Evolutionary conservation across 2,329 filamentous ascomycete species (phyloP).

Genomic region (Calonectria pseudoturangicola): DNA sequence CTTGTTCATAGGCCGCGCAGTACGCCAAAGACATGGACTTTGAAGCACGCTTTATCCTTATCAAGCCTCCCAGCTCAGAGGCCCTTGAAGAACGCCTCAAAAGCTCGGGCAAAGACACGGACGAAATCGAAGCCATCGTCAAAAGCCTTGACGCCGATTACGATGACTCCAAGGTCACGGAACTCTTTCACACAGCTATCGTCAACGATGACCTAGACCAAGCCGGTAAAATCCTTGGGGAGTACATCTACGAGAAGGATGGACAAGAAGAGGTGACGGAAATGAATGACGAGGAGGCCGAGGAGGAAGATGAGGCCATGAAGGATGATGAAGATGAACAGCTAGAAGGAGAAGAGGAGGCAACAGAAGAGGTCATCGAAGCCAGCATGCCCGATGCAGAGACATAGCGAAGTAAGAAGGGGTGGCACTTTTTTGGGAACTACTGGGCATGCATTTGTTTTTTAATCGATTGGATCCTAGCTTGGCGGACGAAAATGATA

Average conservation of each 20-base stretch:
- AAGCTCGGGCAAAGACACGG: constrained; percentile 51
- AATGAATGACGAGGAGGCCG: constrained; percentile 34
- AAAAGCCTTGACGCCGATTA: constrained; percentile 49
- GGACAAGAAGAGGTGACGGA: constrained; percentile 25
- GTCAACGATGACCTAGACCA: constrained; percentile 53
- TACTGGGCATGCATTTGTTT: constrained; percentile 32
- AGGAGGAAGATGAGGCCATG: constrained; percentile 49
- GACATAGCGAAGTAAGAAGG: not conserved
- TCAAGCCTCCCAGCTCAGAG: constrained; percentile 64
- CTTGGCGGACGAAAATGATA: constrained; percentile 45
- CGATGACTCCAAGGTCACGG: constrained; percentile 52
- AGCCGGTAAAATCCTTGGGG: constrained; percentile 50
- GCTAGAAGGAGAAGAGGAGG: constrained; percentile 8
- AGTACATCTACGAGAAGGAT: constrained; percentile 55
- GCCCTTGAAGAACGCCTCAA: constrained; percentile 55
- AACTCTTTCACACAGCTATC: constrained; percentile 55
- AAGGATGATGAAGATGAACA: constrained; percentile 41
- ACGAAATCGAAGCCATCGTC: constrained; percentile 49
- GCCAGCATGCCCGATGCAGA: constrained; percentile 46
- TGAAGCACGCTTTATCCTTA: constrained; percentile 72
- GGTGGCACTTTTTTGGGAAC: constrained; percentile 11
- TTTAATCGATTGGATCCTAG: constrained; percentile 34
- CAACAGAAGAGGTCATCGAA: constrained; percentile 42
- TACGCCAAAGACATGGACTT: constrained; percentile 76
- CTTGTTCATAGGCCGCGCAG: constrained; percentile 68